Base-by-base conservation (phyloP, 2,329 filamentous ascomycete genomes). In the Akanthomyces lecanii region DNA sequence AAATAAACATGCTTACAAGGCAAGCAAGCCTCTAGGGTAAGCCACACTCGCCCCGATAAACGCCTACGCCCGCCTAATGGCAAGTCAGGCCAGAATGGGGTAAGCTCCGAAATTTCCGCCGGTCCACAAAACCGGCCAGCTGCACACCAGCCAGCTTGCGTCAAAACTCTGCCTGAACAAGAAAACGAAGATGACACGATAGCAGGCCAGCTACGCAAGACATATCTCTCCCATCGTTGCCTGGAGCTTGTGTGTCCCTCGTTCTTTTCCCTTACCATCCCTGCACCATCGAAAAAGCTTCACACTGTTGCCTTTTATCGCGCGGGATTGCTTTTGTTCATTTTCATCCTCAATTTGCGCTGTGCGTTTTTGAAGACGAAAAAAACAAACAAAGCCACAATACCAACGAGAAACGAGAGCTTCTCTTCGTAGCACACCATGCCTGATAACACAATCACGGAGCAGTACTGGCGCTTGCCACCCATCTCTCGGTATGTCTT, bases 401-500 rank as follows among this genome's bases (percentile, higher is more conserved):
- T 45, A 60, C 63, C 30, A 30, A 54, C 18, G 18, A 52, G 60
- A 62, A 51, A 42, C 50, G 59, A 54, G 8, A 62, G 44, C 60
- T 51, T 62, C 60, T 56, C 52, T 48, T 63, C 62, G 62, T 63
- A 63, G 62, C 48, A 59, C 55, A 63, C 3, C 51, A 61, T 62
- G 54, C 36, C 58, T 64, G 55, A 63, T 42, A 59, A 59, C 63
- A 64, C 65, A 56, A 65, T 71, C 23, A 55, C 70, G 58, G 72
- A 72, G 38, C 71, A 69, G 65, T 80, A 75, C 69, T 76, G 75
- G 76, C 74, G 71, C 65, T 66, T 76, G 67, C 78, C 78, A 44
- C 71, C 75, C 55, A 70, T 80, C 65, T 71, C 78, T 65, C 76
- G 78, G 78, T 80, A 73, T 71, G 76, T 63, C 38, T 23, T 28